Evolutionary conservation across 805 yeast genomes (phyloP), one percentile per base, ranked within the genome.

Genomic region (Maudiozyma barnettii): DNA sequence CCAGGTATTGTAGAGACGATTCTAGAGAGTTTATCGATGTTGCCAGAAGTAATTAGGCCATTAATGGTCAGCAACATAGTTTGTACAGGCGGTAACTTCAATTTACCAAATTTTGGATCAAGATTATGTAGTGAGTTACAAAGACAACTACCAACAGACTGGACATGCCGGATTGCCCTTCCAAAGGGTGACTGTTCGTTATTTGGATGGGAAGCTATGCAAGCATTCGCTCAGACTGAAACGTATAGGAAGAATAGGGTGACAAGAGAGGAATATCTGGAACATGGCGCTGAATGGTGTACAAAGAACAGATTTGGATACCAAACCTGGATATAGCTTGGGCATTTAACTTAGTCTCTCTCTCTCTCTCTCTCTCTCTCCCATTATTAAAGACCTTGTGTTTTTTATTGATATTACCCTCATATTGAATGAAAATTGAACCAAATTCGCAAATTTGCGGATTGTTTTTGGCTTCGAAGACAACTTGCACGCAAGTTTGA

Each of bases 51-150:
- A 4, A 61, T 82, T 2, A 68, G 86, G 44, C 95, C 96, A 0
- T 65, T 93, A 45, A 69, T 93, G 44, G 79, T 81, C 56, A 81
- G 91, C 3, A 93, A 93, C 63, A 78, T 93, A 13, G 78, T 79
- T 18, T 69, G 89, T 10, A 77, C 81, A 1, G 99, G 99, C 0
- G 99, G 99, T 0, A 81, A 82, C 16, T 74, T 86, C 44, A 77
- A 81, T 44, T 57, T 93, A 12, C 78, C 81, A 0, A 87, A 89
- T 38, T 82, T 85, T 51, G 71, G 73, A 39, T 68, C 74, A 9
- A 68, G 99, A 46, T 61, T 93, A 13, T 59, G 71, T 0, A 64
- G 69, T 22, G 93, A 84, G 51, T 66, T 85, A 50, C 78, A 79
- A 51, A 73, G 79, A 51, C 88, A 81, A 48, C 67, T 84, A 19